phyloP scores from a whole-genome alignment of 1,284 basidiomycete genomes.

The Irpex rosettiformis region DNA sequence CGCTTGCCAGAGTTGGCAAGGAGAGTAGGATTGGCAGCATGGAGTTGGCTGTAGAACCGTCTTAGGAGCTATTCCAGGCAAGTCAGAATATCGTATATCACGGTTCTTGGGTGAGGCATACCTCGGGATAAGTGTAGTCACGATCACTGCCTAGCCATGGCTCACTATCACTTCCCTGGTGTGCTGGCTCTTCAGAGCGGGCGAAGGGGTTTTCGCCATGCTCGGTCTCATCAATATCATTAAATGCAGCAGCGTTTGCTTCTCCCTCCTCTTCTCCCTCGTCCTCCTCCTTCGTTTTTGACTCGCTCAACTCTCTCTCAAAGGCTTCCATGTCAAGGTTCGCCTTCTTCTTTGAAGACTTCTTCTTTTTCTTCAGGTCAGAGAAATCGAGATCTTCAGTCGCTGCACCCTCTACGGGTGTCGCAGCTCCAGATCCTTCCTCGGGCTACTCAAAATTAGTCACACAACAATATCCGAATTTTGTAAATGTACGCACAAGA shows the following conservation, averaged over 20 bases:
- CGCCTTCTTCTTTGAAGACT: constrained; percentile 74
- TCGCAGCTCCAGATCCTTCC: constrained; percentile 58
- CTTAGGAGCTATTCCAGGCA: constrained; percentile 68
- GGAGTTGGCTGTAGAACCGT: constrained; percentile 90
- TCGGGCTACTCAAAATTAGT: constrained; percentile 43
- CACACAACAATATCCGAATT: no score
- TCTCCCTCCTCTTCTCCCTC: constrained; percentile 53
- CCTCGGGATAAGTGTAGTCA: constrained; percentile 94
- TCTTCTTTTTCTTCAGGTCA: constrained; percentile 85
- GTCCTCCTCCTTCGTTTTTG: constrained; percentile 59
- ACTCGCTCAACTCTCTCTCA: constrained; percentile 82
- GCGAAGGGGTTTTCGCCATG: constrained; percentile 86
- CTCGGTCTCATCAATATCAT: constrained; percentile 72
- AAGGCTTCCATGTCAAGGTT: constrained; percentile 78
- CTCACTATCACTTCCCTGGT: constrained; percentile 67
- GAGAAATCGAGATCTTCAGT: constrained; percentile 78
- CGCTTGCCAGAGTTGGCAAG: constrained; percentile 84
- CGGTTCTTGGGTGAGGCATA: constrained; percentile 28
- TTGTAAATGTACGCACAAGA: constrained; percentile 71
- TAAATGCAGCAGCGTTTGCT: constrained; percentile 57
- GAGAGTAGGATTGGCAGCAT: constrained; percentile 92
- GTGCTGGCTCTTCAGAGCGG: constrained; percentile 50
- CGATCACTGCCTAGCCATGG: constrained; percentile 91
- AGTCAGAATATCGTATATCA: not conserved
- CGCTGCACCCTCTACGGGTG: constrained; percentile 43